Conservation (phyloP, 148 eudicot genomes). For the Selenicereus undatus region DNA sequence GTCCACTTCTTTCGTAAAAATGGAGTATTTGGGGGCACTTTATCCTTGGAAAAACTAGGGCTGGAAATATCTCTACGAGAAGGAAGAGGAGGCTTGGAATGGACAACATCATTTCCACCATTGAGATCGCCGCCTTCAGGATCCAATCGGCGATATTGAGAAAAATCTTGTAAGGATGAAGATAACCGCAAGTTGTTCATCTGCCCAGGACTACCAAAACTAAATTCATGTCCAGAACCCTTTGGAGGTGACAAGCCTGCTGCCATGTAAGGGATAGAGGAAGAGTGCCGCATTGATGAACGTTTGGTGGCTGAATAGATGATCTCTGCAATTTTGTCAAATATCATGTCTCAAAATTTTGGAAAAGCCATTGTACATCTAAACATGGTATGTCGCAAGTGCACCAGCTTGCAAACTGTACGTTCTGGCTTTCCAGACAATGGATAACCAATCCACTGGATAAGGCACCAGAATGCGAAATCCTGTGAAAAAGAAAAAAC, state of each 20-base stretch:
- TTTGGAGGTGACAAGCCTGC: constrained; percentile 64
- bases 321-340: constrained; percentile 52
- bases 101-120: constrained; percentile 30
- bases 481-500: constrained; percentile 18
- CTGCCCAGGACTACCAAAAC: constrained; percentile 38
- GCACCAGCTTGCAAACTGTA: constrained; percentile 5
- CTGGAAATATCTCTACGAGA: constrained; percentile 43
- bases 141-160: constrained; percentile 60
- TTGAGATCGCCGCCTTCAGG: constrained; percentile 44
- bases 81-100: constrained; percentile 37
- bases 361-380: constrained; percentile 19
- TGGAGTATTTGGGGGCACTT: constrained; percentile 39
- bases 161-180: constrained; percentile 89
- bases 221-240: constrained; percentile 43
- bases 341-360: constrained; percentile 43
- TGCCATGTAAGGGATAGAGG: constrained; percentile 48
- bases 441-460: constrained; percentile 12
- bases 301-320: constrained; percentile 47
- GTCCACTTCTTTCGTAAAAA: constrained; percentile 47
- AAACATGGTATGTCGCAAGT: constrained; percentile 9
- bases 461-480: constrained; percentile 2
- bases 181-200: constrained; percentile 57
- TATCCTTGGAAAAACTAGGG: constrained; percentile 85
- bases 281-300: constrained; percentile 50
- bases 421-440: constrained; percentile 1